These are phyloP conservation scores for Lavandula angustifolia DNA, from an alignment of 257 asterid genomes.

Conservation along the genomic window DNA sequence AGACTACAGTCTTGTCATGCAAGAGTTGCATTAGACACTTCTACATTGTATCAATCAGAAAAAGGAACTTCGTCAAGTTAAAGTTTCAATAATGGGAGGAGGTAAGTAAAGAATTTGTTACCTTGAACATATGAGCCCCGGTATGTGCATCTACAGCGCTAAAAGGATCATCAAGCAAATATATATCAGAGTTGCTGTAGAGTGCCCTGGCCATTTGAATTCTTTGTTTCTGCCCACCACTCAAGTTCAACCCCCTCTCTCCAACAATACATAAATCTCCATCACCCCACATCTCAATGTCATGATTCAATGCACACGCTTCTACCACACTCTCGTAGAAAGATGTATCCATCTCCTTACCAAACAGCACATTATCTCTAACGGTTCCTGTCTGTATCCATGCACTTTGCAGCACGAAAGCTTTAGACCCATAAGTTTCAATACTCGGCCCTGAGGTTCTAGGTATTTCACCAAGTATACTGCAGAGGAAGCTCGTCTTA, in stretches of 20 bases:
- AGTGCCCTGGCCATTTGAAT: slow-evolving; percentile 85
- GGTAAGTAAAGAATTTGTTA: slow-evolving; percentile 19
- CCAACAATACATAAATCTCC: slow-evolving; percentile 72
- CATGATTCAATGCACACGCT: slow-evolving; percentile 73
- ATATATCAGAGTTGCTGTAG: slow-evolving; percentile 64
- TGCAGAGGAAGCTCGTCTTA: slow-evolving; percentile 69
- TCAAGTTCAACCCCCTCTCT: slow-evolving; percentile 72
- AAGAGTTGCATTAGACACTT: slow-evolving; percentile 67
- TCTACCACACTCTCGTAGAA: slow-evolving; percentile 62
- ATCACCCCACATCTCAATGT: slow-evolving; percentile 61
- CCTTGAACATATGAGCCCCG: slow-evolving; percentile 86
- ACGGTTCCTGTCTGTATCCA: slow-evolving; percentile 92
- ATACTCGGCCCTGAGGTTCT: slow-evolving; percentile 61
- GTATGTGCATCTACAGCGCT: slow-evolving; percentile 91
- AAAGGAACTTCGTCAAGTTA: neutral
- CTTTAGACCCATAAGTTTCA: slow-evolving; percentile 63
- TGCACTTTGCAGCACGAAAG: slow-evolving; percentile 82
- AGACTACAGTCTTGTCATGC: slow-evolving; percentile 59
- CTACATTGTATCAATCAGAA: slow-evolving; percentile 42
- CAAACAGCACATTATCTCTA: slow-evolving; percentile 75
- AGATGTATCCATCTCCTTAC: slow-evolving; percentile 60
- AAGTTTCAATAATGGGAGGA: neutral
- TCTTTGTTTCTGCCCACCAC: slow-evolving; percentile 88
- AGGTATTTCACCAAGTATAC: slow-evolving; percentile 77
- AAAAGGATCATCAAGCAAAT: slow-evolving; percentile 80